Evolutionary conservation across 1,284 basidiomycete species (phyloP), one percentile per base, ranked within the genome.

Genomic region (Cutaneotrichosporon mucoides): DNA sequence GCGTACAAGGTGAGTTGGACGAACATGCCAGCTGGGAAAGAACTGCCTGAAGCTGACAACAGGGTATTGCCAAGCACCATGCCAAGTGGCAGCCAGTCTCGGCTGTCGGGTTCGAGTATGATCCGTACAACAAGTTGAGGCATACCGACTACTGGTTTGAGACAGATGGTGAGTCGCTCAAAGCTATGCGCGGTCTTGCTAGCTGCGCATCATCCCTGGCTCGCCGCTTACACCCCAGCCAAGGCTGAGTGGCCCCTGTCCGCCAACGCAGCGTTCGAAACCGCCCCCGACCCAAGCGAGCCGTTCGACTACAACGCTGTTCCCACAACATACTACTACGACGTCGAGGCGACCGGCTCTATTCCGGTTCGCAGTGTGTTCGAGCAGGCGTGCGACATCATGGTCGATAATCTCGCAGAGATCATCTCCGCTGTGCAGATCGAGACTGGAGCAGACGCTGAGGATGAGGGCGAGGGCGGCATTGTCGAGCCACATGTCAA

Each of bases 21-120:
- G 24, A 24, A 24, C 24, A 24, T 24, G 24, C 24, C 24, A 24
- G 24, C 24, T 24, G 24, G 24, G 24, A 24, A 24, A 24, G 24
- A 24, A 24, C 24, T 24, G 24, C 24, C 24, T 24, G 6, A 24
- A 16, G 41, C 57, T 50, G 35, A 43, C 40, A 11, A 3, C 67
- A 96, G 91, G 95, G 95, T 35, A 89, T 97, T 62, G 93, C 93
- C 7, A 97, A 99, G 81, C 93, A 98, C 74, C 96, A 99, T 73
- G 93, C 96, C 6, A 99, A 99, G 80, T 99, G 95, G 93, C 96
- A 92, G 0, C 95, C 96, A 11, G 90, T 93, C 59, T 90, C 92
- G 1, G 93, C 96, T 2, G 87, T 99, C 16, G 87, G 88, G 2
- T 99, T 96, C 69, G 96, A 99, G 79, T 99, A 99, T 71, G 96